Conservation (phyloP, 176 grass and related monocot species). For the Phyllostachys edulis region DNA sequence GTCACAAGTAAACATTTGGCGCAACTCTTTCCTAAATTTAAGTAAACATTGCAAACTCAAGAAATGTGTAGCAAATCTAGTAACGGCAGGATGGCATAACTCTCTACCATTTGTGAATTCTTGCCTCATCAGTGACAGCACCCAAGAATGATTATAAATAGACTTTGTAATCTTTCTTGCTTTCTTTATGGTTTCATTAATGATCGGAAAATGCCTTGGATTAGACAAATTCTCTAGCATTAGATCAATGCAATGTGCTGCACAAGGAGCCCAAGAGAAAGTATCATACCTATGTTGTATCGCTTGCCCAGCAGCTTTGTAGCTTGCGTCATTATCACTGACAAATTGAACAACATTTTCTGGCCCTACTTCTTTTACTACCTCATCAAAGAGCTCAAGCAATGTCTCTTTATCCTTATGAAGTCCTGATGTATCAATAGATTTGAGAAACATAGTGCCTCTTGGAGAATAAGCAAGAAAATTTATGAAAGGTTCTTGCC, state of each 20-base stretch:
- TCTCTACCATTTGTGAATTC: background rate
- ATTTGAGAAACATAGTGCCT: constrained; percentile 49
- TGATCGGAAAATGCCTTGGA: constrained; percentile 36
- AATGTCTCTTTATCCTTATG: constrained; percentile 27
- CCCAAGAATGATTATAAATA: constrained; percentile 44
- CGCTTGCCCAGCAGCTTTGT: constrained; percentile 44
- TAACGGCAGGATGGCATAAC: background rate
- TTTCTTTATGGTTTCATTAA: constrained; percentile 52
- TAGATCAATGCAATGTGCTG: constrained; percentile 41
- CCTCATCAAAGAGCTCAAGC: constrained; percentile 42
- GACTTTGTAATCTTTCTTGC: constrained; percentile 38
- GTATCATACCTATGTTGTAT: constrained; percentile 42
- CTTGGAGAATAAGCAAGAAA: constrained; percentile 47
- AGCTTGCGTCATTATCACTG: constrained; percentile 40
- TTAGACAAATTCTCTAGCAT: constrained; percentile 44
- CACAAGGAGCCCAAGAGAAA: constrained; percentile 48
- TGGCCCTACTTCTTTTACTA: constrained; percentile 46
- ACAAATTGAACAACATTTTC: constrained; percentile 50
- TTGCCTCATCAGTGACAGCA: constrained; percentile 3
- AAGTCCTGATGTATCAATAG: constrained; percentile 30
- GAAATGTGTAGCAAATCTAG: background rate
- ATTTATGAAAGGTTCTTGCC: constrained; percentile 29
- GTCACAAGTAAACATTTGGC: background rate
- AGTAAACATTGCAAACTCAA: background rate
- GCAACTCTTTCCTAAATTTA: background rate